Base-by-base conservation (phyloP, 2,329 filamentous ascomycete species). In the Xylariaceae sp. region DNA sequence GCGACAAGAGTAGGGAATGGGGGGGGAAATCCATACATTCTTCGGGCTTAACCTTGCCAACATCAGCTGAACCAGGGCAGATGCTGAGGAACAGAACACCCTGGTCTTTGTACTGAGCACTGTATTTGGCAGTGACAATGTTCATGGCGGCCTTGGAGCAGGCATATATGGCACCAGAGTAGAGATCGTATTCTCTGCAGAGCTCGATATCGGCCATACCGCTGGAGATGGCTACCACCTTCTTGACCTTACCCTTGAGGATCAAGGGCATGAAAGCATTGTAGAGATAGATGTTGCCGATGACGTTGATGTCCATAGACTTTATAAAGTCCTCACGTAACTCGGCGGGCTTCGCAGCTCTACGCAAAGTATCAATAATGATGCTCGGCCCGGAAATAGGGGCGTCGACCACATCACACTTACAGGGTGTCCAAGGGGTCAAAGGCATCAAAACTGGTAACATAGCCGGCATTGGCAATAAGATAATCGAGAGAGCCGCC, bases 171-270 rank as follows among this genome's bases (percentile, higher is more conserved):
- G 30, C 3, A 3, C n/a, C 34, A 4, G 2, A 7, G 0, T 51
- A 47, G 6, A 64, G 2, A 1, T 58, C 53, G 19, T 61, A 64
- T 0, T 74, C 52, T 9, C 67, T 69, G 52, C 69, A 70, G 12
- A 76, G 65, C 60, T 84, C 84, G 42, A 78, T 19, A 0, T 76
- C 82, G 0, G 73, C 79, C 64, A 83, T 81, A 64, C 70, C 76
- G 27, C 73, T 70, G 1, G 75, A 58, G 58, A 73, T 63, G 0
- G 68, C 57, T 0, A 60, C 57, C 1, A 66, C 49, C 0, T 70
- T 64, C 43, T 81, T 59, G 0, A 71, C 68, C 19, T 66, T 62
- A 3, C 81, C 75, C 45, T 78, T 75, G 1, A 72, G 67, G 34
- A 86, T 67, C 0, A 83, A 71, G 0, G 82, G 80, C 1, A 80